phyloP scores from a whole-genome alignment of 768 basidiomycete genomes.

The Termitomyces sp. region DNA sequence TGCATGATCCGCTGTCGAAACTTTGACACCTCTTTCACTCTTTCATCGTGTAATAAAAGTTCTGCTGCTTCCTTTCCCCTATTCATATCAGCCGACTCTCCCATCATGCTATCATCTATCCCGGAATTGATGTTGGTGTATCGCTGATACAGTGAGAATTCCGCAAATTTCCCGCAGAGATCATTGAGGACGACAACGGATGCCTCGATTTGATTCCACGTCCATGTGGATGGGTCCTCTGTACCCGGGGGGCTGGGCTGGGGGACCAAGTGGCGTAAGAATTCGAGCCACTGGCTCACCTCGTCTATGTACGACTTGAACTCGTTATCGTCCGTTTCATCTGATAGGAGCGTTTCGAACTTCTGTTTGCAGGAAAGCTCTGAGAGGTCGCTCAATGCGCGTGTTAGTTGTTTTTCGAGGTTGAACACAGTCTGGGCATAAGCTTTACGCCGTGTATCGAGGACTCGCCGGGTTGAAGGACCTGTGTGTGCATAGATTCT shows the following conservation, averaged over 20 bases:
- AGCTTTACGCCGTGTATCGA: background rate
- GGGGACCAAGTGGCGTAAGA: background rate
- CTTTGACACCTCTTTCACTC: background rate
- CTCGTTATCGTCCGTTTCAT: background rate
- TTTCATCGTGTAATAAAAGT: background rate
- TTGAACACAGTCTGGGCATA: background rate
- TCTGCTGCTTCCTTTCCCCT: background rate
- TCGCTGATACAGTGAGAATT: background rate
- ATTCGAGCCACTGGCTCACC: slow-evolving; percentile 3
- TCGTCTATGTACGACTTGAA: background rate
- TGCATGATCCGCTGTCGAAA: background rate
- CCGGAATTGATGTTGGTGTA: background rate
- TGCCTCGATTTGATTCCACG: slow-evolving; percentile 3
- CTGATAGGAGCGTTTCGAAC: background rate
- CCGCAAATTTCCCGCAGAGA: background rate
- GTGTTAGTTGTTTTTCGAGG: background rate
- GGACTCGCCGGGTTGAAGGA: background rate
- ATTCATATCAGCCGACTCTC: no score
- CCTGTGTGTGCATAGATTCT: background rate
- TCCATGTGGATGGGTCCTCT: slow-evolving; percentile 4
- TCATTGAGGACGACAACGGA: background rate
- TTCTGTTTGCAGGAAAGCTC: background rate
- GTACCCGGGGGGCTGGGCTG: background rate
- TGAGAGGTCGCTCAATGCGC: background rate
- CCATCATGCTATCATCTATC: background rate